Evolutionary conservation across 1,284 basidiomycete species (phyloP), one percentile per base, ranked within the genome.

Genomic region (Leccinum ponderosum): DNA sequence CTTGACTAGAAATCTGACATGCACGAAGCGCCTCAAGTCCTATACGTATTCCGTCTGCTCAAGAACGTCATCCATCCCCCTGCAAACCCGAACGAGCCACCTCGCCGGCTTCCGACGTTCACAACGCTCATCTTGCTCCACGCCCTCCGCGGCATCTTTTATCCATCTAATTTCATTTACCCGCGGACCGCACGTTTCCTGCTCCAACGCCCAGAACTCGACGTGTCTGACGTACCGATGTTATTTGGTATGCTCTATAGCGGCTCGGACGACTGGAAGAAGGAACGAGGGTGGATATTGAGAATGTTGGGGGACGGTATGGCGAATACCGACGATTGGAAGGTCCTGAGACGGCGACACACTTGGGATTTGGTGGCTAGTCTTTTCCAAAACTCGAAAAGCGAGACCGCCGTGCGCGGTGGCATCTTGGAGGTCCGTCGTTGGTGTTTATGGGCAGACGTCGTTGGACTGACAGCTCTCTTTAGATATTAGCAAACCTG

Each of bases 281-380:
- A 87, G 70, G 94, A 98, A 69, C 81, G 94, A 20, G 81, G 81
- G 2, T 98, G 95, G 95, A 95, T 98, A 54, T 77, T 98, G 48
- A 83, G 11, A 27, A 71, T 71, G 72, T 44, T 98, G 39, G 81
- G 88, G 0, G 94, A 97, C 66, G 92, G 91, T 0, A 87, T 94
- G 80, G 80, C 81, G 59, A 83, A 84, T 37, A 79, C 79, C 0
- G 81, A 85, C 58, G 95, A 97, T 68, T 97, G 95, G 94, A 82
- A 81, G 37, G 83, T 95, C 1, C 77, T 96, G 62, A 88, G 87
- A 68, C 80, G 93, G 51, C 77, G 95, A 31, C 92, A 95, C 71
- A 94, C 92, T 0, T 95, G 93, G 90, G 91, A 94, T 63, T 78
- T 97, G 31, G 76, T 97, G 3, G 89, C 91, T 0, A 93, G 91